These are phyloP conservation scores for Castanopsis chinensis DNA, from an alignment of 306 rosid genomes.

Conservation along the genomic window DNA sequence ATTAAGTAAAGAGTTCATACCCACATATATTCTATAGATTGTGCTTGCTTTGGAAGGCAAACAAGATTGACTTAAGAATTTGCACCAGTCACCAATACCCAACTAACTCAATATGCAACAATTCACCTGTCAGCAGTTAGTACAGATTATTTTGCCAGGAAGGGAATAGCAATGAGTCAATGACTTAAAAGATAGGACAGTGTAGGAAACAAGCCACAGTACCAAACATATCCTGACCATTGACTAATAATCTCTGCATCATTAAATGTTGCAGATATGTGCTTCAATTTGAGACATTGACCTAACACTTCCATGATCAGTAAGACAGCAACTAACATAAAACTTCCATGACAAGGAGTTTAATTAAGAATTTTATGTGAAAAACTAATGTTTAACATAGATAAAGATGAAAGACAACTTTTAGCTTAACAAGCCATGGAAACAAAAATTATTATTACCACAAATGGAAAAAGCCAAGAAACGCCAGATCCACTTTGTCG, in stretches of 20 bases:
- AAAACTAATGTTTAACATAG: neutral
- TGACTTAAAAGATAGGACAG: neutral
- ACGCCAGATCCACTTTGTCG: slow-evolving; percentile 96
- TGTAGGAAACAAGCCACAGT: neutral
- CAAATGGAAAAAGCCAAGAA: slow-evolving; percentile 96
- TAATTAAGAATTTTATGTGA: neutral
- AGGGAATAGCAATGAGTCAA: neutral
- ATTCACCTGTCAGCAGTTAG: neutral
- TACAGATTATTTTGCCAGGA: neutral
- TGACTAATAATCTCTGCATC: neutral
- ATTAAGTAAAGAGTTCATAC: neutral
- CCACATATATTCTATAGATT: neutral
- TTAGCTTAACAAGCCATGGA: slow-evolving; percentile 17
- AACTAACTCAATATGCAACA: neutral
- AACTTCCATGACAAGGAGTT: neutral
- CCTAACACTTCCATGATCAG: neutral
- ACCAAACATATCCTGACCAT: neutral
- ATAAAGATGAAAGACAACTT: slow-evolving; percentile 10
- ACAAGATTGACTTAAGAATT: neutral
- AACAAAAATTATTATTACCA: slow-evolving; percentile 51
- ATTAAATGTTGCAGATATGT: neutral
- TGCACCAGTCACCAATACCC: neutral
- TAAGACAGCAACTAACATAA: slow-evolving; percentile 13
- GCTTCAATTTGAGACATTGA: neutral
- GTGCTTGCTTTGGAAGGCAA: neutral